phyloP scores from a whole-genome alignment of 331 rosid species.

The Quercus phellos region DNA sequence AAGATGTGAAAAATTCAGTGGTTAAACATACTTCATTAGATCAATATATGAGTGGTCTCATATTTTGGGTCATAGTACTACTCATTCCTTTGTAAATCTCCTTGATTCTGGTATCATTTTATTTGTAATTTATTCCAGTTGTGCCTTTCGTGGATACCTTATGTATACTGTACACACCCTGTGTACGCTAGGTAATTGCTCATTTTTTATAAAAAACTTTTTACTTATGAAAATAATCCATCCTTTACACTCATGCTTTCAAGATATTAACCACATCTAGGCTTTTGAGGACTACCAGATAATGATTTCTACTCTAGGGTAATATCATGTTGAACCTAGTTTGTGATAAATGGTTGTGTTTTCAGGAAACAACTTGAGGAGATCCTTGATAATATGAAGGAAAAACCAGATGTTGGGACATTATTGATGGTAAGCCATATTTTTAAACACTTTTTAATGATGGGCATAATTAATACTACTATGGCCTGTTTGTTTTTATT shows the following conservation, averaged over 20 bases:
- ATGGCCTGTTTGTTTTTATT: not conserved
- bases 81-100: too few species aligned
- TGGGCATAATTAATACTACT: not conserved
- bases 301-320: not conserved
- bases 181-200: too few species aligned
- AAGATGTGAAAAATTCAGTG: too few species aligned
- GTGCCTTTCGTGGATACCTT: too few species aligned
- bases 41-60: too few species aligned
- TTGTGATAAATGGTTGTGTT: conserved; percentile 29
- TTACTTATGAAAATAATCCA: not conserved
- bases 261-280: not conserved
- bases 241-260: not conserved
- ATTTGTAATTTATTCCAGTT: too few species aligned
- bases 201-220: too few species aligned
- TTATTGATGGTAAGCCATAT: conserved; percentile 63
- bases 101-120: too few species aligned
- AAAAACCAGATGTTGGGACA: conserved; percentile 95
- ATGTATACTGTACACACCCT: too few species aligned
- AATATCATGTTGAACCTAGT: not conserved
- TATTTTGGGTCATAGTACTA: too few species aligned
- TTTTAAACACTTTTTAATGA: not conserved
- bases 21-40: too few species aligned
- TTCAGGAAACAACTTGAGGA: conserved; percentile 97
- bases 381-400: conserved; percentile 71
- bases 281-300: not conserved